These are phyloP conservation scores for Phytophthora podocarpi DNA, from an alignment of 352 stramenopile species.

Conservation along the genomic window DNA sequence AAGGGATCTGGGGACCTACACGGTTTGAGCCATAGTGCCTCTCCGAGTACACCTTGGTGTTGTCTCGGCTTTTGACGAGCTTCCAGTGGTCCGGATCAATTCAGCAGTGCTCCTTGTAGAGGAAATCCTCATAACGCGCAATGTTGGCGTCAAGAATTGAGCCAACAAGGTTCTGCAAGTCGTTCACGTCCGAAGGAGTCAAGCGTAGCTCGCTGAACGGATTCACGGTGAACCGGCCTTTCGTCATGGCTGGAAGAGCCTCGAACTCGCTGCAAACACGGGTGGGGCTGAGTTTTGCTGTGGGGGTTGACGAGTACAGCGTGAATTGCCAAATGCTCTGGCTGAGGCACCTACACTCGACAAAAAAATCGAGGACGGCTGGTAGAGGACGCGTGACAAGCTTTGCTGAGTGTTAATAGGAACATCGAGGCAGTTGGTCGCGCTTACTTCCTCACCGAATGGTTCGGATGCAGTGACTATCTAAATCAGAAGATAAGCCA, in stretches of 20 bases:
- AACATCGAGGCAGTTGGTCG: no score
- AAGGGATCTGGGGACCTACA: conserved; percentile 19
- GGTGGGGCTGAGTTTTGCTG: background rate
- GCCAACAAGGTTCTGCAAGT: conserved; percentile 30
- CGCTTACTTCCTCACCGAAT: conserved; percentile 1
- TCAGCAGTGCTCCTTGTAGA: conserved; percentile 38
- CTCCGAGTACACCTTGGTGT: conserved; percentile 28
- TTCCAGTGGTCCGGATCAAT: conserved; percentile 38
- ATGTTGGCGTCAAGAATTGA: conserved; percentile 32
- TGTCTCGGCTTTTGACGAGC: conserved; percentile 37
- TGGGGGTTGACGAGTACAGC: background rate
- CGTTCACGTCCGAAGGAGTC: conserved; percentile 14
- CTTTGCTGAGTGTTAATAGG: no score
- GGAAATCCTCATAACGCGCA: conserved; percentile 32
- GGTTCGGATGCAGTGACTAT: background rate
- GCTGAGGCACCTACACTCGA: background rate
- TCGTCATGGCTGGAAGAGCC: no score
- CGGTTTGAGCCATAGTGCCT: conserved; percentile 17
- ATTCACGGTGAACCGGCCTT: conserved; percentile 37
- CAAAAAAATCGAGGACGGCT: background rate
- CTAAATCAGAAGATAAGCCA: conserved; percentile 3
- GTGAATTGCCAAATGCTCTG: conserved; percentile 17
- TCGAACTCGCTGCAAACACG: no score
- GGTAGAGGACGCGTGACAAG: conserved; percentile 7
- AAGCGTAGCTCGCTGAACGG: conserved; percentile 40